phyloP scores from a whole-genome alignment of 2,329 filamentous ascomycete species.

The Exophiala alcalophila region DNA sequence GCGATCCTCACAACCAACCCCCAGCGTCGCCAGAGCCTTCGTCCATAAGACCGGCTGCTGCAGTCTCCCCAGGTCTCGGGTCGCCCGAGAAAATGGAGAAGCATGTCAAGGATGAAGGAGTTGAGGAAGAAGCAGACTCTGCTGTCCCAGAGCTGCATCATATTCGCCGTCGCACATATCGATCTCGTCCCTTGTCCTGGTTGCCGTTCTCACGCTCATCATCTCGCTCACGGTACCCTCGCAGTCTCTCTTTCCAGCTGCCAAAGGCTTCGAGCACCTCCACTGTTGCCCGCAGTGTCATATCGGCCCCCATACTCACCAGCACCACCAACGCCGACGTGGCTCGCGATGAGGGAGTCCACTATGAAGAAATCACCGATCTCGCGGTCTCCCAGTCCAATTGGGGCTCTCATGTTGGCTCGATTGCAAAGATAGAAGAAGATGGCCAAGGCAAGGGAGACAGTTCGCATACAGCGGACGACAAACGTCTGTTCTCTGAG shows the following conservation, averaged over 20 bases:
- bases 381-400: constrained; percentile 15
- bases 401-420: constrained; percentile 16
- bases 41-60: neutral
- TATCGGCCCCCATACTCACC: constrained; percentile 29
- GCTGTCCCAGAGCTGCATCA: constrained; percentile 1
- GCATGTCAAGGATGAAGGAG: neutral
- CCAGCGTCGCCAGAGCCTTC: constrained; percentile 15
- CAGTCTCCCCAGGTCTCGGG: neutral
- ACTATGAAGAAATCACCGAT: constrained; percentile 24
- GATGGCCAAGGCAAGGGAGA: neutral
- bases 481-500: no score
- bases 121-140: neutral
- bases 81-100: constrained; percentile 4
- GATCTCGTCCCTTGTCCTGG: constrained; percentile 29
- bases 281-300: constrained; percentile 28
- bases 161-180: constrained; percentile 8
- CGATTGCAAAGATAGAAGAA: constrained; percentile 6
- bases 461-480: no score
- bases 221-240: constrained; percentile 7
- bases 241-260: constrained; percentile 24
- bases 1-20: constrained; percentile 26
- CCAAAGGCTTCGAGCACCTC: constrained; percentile 25
- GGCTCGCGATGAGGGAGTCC: constrained; percentile 27
- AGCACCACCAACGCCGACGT: constrained; percentile 30
- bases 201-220: constrained; percentile 19